Conservation (phyloP, 2,329 filamentous ascomycete species). For the Phialophora expanda region DNA sequence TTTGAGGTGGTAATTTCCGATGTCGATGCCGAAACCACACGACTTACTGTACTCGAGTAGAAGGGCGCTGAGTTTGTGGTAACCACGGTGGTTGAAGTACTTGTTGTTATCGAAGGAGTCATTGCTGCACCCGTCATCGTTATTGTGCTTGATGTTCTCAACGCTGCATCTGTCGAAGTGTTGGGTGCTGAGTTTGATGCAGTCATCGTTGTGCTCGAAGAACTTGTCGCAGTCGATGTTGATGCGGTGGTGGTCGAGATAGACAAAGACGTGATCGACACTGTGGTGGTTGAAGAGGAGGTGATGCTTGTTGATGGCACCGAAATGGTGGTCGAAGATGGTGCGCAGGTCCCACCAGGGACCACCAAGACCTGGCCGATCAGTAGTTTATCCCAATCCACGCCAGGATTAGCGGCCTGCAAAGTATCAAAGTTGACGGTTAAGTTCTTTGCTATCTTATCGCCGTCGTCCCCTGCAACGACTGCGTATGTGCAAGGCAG, state of each 20-base stretch:
- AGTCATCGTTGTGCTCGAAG: conserved; percentile 8
- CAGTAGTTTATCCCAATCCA: conserved; percentile 36
- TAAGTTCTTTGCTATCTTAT: conserved; percentile 33
- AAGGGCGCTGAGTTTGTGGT: background rate
- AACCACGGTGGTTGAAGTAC: background rate
- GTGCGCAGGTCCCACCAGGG: conserved; percentile 29
- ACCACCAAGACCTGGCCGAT: conserved; percentile 33
- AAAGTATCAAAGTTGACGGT: conserved; percentile 33
- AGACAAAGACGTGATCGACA: background rate
- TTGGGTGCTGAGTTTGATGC: background rate
- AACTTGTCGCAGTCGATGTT: background rate
- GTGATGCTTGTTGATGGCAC: conserved; percentile 2
- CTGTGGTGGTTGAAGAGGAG: conserved; percentile 2
- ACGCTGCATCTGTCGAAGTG: conserved; percentile 1
- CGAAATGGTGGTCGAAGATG: conserved; percentile 25
- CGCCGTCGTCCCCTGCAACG: conserved; percentile 35
- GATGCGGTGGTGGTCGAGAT: background rate
- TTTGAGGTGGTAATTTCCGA: conserved; percentile 14
- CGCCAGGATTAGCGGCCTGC: conserved; percentile 30
- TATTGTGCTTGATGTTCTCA: background rate
- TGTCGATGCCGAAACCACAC: conserved; percentile 1
- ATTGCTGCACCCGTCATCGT: conserved; percentile 2
- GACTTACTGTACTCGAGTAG: background rate
- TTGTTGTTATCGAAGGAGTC: background rate
- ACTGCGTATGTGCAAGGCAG: conserved; percentile 37